Base-by-base conservation (phyloP, 352 stramenopile genomes). In the Ophiocytium majus region DNA sequence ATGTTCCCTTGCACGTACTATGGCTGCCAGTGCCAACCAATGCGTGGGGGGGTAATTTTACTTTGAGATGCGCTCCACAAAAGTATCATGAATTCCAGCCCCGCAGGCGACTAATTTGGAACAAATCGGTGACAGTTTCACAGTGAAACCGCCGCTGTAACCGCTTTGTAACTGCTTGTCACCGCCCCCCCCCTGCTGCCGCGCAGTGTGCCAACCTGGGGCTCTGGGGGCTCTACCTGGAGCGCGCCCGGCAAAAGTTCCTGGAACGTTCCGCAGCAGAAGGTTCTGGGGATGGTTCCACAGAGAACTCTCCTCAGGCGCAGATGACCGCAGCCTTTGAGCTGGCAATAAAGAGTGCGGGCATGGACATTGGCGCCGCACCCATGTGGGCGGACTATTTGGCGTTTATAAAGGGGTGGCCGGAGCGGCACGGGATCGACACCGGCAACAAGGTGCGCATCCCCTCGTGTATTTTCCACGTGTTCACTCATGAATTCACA, bases 161-260 rank as follows among this genome's bases (percentile, higher is more conserved):
- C n/a, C n/a, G n/a, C n/a, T n/a, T n/a, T n/a, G n/a, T n/a, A n/a
- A n/a, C n/a, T n/a, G n/a, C n/a, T n/a, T n/a, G n/a, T n/a, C n/a
- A n/a, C n/a, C n/a, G n/a, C n/a, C n/a, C n/a, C n/a, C n/a, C n/a
- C n/a, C n/a, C n/a, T n/a, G n/a, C n/a, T n/a, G n/a, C n/a, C n/a
- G n/a, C 64, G 82, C 76, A 64, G 37, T 87, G 83, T 63, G 84
- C 80, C 32, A 88, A 74, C 71, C 75, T 88, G 43, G 84, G 86
- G 37, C 84, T 88, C 9, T 88, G 84, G 84, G 33, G 82, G 0
- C 32, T 88, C 10, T 88, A 88, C 64, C 76, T 88, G 9, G 84
- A 86, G 80, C n/a, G 49, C 79, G 9, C 66, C 84, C 10, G 83
- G 63, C 14, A 43, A 43, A 14, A 78, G 66, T 14, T 71, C 28